A percentile compares a stretch with the other conserved stretches of the same genome.
Evolutionary conservation across 768 basidiomycete species (phyloP).

Genomic region (Suillus hirtellus): DNA sequence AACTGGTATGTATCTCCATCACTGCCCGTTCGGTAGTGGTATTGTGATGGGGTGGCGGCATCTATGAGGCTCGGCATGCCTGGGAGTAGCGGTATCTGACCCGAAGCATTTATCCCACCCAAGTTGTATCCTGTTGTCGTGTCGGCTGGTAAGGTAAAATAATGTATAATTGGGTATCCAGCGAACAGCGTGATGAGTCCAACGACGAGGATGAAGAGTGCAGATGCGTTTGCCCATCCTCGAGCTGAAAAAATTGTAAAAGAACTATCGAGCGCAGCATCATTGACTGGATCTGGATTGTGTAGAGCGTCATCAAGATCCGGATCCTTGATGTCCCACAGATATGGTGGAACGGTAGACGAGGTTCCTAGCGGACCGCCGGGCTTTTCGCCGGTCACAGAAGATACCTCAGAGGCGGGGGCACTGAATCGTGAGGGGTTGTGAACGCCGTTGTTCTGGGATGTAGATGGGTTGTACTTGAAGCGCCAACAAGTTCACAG

Average conservation of each 20-base stretch:
- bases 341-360: slow-evolving; percentile 65
- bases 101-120: slow-evolving; percentile 79
- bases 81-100: slow-evolving; percentile 80
- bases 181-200: slow-evolving; percentile 81
- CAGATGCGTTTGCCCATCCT: slow-evolving; percentile 81
- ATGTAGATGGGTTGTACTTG: slow-evolving; percentile 57
- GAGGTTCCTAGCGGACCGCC: slow-evolving; percentile 41
- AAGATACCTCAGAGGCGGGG: slow-evolving; percentile 47
- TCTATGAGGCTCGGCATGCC: slow-evolving; percentile 76
- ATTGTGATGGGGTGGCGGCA: slow-evolving; percentile 64
- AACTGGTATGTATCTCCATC: slow-evolving; percentile 82
- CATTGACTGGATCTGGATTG: slow-evolving; percentile 79
- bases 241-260: slow-evolving; percentile 78
- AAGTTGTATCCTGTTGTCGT: slow-evolving; percentile 68
- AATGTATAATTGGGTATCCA: slow-evolving; percentile 82
- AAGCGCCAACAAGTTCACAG: slow-evolving; percentile 11
- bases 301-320: slow-evolving; percentile 91
- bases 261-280: slow-evolving; percentile 54
- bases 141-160: slow-evolving; percentile 37
- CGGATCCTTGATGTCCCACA: slow-evolving; percentile 79
- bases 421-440: slow-evolving; percentile 57
- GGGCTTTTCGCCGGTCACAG: slow-evolving; percentile 36
- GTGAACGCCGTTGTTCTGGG: slow-evolving; percentile 45
- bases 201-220: slow-evolving; percentile 65
- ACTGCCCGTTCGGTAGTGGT: slow-evolving; percentile 56